Base-by-base conservation (phyloP, 352 stramenopile species). In the Globisporangium parvum region DNA sequence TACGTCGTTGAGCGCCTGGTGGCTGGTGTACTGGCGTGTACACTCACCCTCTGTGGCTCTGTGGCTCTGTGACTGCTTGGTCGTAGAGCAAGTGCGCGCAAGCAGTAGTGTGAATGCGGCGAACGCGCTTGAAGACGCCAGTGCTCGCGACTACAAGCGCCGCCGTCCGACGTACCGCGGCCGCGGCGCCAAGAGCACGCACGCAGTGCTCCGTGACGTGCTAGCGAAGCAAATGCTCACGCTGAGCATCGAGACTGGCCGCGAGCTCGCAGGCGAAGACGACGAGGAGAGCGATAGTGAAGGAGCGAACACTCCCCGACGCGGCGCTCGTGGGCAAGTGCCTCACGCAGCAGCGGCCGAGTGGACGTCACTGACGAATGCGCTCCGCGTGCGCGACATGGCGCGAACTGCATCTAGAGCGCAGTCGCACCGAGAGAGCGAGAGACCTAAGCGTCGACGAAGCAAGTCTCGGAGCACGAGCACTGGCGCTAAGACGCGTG, bases 191-290 rank as follows among this genome's bases (percentile, higher is more conserved):
- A 69, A 80, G 48, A 79, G 69, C 37, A 66, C 66, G 2, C 66
- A 66, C 8, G 61, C 64, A 11, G 63, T 71, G 37, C 67, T 84
- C n/a, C 74, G 77, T 21, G 78, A 88, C 51, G 61, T 91, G 56
- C 75, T 91, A 11, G 62, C 69, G 5, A 85, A 77, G 44, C 75
- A 85, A 49, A 91, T 91, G 78, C 47, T 77, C 26, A 66, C 62
- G 0, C 66, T 88, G 24, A 79, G 71, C 55, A 41, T 80, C 40
- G 69, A 74, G 39, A 69, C 54, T 0, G 73, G 70, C 39, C 61
- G 73, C 10, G 61, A 79, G 21, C 58, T 87, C 1, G 58, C 53
- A 15, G 39, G 39, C 3, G 39, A 15, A 15, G 50, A 63, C 8
- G 39, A 55, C 37, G 23, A 20, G 3, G 45, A 26, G 14, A 10